Base-by-base conservation (phyloP, 441 rosid species). In the Euphorbia celastroides region DNA sequence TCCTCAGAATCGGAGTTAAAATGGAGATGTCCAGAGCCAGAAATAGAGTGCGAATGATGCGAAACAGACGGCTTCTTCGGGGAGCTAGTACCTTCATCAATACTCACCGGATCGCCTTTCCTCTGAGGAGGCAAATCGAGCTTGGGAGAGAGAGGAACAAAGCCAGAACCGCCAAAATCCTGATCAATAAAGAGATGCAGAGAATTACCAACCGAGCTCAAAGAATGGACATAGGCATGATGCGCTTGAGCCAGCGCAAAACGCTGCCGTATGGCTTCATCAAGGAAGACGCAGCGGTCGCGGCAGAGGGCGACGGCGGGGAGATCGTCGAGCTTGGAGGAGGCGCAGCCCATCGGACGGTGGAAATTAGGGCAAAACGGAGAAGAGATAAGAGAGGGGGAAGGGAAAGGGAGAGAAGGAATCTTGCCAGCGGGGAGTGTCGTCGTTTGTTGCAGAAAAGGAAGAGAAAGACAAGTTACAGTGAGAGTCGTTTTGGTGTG, bases 251-350 rank as follows among this genome's bases (percentile, higher is more conserved):
- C 87, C 20, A 94, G 69, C 16, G 79, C 73, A 67, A 77, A 84
- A 11, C 98, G 83, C 54, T 81, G 94, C 1, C 42, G 80, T 54
- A 92, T 84, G 9, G 98, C 99, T 4, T 84, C 84, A 54, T 86
- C 92, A 5, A 94, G 79, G 70, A 68, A 86, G 48, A 14, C 7
- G 66, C 97, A 92, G 3, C 98, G 86, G 7, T 94, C 83, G 9
- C 90, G 86, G 82, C 99, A 94, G 3, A 94, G 84, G 26, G 84
- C 84, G 59, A 94, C 98, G 62, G 97, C 99, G 56, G 96, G 97
- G 5, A 88, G 91, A 81, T 94, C 97, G 72, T 94, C 97, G 31
- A 86, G 80, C 83, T 89, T 94, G 0, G 99, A 94, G 69, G 77
- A 76, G 23, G 93, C 64, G 67, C 99, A 94, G 55, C 99, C 99